phyloP scores from a whole-genome alignment of 148 eudicot genomes.

The Rhododendron kiyosumense region DNA sequence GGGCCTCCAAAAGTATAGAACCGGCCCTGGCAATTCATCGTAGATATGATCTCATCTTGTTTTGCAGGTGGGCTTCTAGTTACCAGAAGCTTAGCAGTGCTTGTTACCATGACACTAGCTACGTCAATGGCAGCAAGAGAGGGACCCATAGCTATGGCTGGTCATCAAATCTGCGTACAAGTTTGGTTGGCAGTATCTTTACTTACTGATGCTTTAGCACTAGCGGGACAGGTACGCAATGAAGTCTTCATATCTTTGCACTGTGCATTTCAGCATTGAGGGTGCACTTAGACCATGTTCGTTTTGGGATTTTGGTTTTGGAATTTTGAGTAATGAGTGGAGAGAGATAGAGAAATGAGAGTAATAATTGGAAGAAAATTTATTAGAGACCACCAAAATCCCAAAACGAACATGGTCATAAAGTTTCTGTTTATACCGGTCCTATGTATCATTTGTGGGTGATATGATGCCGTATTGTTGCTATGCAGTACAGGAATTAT shows the following conservation, averaged over 20 bases:
- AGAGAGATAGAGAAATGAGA: too few relatives aligned
- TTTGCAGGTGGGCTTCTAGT: slow-evolving; percentile 72
- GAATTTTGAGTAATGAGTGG: too few relatives aligned
- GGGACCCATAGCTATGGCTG: slow-evolving; percentile 91
- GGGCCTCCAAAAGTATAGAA: background rate
- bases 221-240: slow-evolving; percentile 77
- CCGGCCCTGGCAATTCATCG: background rate
- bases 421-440: background rate
- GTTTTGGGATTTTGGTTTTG: too few relatives aligned
- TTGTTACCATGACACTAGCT: slow-evolving; percentile 72
- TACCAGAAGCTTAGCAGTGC: slow-evolving; percentile 73
- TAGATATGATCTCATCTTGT: background rate
- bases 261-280: background rate
- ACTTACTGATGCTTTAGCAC: slow-evolving; percentile 95
- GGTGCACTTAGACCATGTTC: background rate
- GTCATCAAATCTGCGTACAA: slow-evolving; percentile 81
- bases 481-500: background rate
- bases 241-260: background rate
- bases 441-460: background rate
- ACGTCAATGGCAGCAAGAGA: slow-evolving; percentile 89
- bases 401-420: too few relatives aligned
- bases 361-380: too few relatives aligned
- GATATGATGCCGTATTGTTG: background rate
- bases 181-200: slow-evolving; percentile 92
- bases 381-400: too few relatives aligned